Evolutionary conservation across 2,329 filamentous ascomycete species (phyloP).

Genomic region (Aschersonia sp.): DNA sequence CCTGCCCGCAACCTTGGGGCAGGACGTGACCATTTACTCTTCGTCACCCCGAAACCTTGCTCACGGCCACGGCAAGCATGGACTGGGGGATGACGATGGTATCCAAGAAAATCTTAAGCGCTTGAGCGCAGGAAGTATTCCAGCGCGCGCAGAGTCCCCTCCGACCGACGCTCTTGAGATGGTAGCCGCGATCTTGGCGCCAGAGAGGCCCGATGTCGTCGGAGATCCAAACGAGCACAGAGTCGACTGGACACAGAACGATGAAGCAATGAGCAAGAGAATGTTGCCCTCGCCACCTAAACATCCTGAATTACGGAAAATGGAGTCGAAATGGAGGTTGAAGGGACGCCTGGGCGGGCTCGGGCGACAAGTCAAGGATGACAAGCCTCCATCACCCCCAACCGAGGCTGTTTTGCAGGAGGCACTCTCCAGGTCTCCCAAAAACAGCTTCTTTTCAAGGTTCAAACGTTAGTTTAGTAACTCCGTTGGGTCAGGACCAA

Average conservation of each 20-base stretch:
- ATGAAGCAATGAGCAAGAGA: constrained; percentile 20
- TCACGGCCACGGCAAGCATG: constrained; percentile 13
- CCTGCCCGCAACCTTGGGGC: constrained; percentile 21
- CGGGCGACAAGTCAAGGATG: constrained; percentile 13
- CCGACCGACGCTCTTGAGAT: constrained; percentile 1
- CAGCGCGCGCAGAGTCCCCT: constrained; percentile 7
- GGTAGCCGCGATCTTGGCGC: constrained; percentile 1
- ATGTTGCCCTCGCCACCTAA: background rate
- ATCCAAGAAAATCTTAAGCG: constrained; percentile 12
- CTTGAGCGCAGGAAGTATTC: constrained; percentile 22
- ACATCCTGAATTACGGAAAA: constrained; percentile 22
- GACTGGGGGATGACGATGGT: constrained; percentile 5
- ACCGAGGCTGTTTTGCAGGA: constrained; percentile 6
- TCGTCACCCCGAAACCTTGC: constrained; percentile 14
- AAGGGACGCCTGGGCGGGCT: constrained; percentile 23
- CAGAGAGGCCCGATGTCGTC: constrained; percentile 1
- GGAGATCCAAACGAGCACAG: constrained; percentile 19
- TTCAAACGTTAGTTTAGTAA: constrained; percentile 23
- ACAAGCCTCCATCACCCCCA: constrained; percentile 8
- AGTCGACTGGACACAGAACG: constrained; percentile 45
- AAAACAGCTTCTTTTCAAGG: constrained; percentile 24
- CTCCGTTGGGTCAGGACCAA: background rate
- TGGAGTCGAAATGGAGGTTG: constrained; percentile 35
- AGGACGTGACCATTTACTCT: constrained; percentile 10
- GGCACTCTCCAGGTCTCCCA: constrained; percentile 17